Evolutionary conservation across 441 rosid species (phyloP).

Genomic region (Gossypium laxum): DNA sequence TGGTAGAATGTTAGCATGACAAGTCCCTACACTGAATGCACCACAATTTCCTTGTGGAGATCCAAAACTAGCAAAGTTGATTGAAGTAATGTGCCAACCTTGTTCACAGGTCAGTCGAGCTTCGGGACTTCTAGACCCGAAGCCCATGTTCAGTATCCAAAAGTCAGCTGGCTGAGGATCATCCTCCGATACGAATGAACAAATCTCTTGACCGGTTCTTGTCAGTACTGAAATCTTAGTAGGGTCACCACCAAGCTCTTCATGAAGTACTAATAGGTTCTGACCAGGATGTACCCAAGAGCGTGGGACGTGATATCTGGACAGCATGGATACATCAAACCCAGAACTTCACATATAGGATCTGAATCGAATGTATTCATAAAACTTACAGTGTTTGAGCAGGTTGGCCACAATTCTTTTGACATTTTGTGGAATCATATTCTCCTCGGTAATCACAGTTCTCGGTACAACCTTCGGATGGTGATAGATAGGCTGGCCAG

Average conservation of each 20-base stretch:
- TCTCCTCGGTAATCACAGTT: constrained; percentile 55
- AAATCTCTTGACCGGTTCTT: constrained; percentile 38
- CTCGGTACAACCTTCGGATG: constrained; percentile 35
- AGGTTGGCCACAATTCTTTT: constrained; percentile 51
- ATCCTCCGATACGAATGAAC: constrained; percentile 39
- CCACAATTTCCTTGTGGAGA: constrained; percentile 50
- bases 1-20: constrained; percentile 31
- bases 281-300: constrained; percentile 44
- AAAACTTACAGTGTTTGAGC: constrained; percentile 48
- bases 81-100: constrained; percentile 42
- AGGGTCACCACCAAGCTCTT: constrained; percentile 61
- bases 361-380: neutral
- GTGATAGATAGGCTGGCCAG: constrained; percentile 47
- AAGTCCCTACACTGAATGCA: constrained; percentile 29
- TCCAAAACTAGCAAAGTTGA: constrained; percentile 51
- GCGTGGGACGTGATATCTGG: constrained; percentile 56
- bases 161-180: constrained; percentile 45
- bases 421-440: constrained; percentile 38
- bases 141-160: constrained; percentile 32
- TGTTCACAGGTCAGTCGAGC: constrained; percentile 40
- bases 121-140: constrained; percentile 26
- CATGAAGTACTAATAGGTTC: constrained; percentile 48
- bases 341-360: neutral
- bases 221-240: constrained; percentile 31
- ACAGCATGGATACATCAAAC: neutral